Conservation (phyloP, 2,329 filamentous ascomycete genomes). For the Fusarium pilosicola region DNA sequence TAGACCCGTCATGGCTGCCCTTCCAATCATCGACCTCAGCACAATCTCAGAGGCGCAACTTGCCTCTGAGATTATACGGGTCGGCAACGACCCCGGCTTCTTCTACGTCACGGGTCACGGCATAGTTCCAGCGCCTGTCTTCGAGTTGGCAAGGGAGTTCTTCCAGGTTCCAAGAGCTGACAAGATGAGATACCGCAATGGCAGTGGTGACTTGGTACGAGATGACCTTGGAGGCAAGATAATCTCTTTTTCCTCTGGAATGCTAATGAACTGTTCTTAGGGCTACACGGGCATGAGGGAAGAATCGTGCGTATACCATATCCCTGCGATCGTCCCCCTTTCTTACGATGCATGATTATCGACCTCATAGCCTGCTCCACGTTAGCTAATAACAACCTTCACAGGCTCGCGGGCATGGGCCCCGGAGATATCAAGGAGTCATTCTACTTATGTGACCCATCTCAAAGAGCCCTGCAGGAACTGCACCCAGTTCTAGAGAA, state of each 20-base stretch:
- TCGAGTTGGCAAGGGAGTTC: neutral
- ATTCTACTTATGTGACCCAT: neutral
- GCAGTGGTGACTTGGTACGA: neutral
- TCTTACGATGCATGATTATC: accelerated
- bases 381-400: neutral
- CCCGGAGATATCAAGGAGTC: neutral
- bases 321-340: neutral
- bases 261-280: neutral
- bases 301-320: neutral
- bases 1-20: neutral
- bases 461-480: neutral
- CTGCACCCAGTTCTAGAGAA: neutral
- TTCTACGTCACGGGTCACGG: neutral
- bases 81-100: neutral
- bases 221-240: accelerated
- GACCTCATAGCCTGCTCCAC: neutral
- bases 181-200: neutral
- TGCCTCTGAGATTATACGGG: neutral
- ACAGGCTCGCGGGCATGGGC: neutral
- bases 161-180: neutral
- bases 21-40: neutral
- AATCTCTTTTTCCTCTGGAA: neutral
- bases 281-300: neutral
- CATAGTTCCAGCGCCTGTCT: neutral
- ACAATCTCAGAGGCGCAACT: neutral